phyloP scores from a whole-genome alignment of 2,329 filamentous ascomycete species.

The Colletotrichum paranaense region DNA sequence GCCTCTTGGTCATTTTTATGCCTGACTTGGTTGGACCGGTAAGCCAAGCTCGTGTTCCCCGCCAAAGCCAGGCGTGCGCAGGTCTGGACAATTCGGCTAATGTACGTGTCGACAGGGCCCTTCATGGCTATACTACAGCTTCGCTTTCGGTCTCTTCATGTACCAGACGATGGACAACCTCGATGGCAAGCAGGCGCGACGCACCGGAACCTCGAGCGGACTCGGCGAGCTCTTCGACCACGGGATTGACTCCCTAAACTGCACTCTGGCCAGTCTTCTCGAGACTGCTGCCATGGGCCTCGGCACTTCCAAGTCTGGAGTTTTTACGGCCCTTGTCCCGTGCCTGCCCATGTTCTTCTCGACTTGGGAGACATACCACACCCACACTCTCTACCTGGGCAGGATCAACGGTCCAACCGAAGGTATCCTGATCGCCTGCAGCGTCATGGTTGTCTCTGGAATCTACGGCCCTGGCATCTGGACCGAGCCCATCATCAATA shows the following conservation, averaged over 20 bases:
- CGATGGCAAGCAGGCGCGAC: constrained; percentile 95
- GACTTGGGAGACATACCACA: constrained; percentile 99
- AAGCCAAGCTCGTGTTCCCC: constrained; percentile 49
- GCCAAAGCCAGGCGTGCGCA: constrained; percentile 1
- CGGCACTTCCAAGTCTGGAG: constrained; percentile 84
- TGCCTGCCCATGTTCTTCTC: constrained; percentile 99
- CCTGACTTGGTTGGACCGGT: constrained; percentile 92
- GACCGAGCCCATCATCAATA: constrained; percentile 77
- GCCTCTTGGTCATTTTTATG: constrained; percentile 79
- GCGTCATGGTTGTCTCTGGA: constrained; percentile 87
- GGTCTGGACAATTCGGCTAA: constrained; percentile 25
- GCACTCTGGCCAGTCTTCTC: constrained; percentile 89
- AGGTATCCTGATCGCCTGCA: constrained; percentile 88
- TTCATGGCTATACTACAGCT: constrained; percentile 94
- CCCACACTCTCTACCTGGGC: constrained; percentile 94
- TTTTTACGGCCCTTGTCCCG: constrained; percentile 91
- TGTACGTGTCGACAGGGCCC: constrained; percentile 69
- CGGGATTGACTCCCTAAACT: constrained; percentile 98
- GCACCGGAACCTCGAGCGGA: constrained; percentile 94
- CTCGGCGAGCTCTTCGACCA: constrained; percentile 98
- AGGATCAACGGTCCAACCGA: constrained; percentile 98
- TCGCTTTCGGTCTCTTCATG: constrained; percentile 96
- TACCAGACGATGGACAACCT: constrained; percentile 99
- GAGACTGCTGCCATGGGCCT: constrained; percentile 95
- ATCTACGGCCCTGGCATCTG: constrained; percentile 91